phyloP scores from a whole-genome alignment of 148 eudicot genomes.

The Diospyros lotus region DNA sequence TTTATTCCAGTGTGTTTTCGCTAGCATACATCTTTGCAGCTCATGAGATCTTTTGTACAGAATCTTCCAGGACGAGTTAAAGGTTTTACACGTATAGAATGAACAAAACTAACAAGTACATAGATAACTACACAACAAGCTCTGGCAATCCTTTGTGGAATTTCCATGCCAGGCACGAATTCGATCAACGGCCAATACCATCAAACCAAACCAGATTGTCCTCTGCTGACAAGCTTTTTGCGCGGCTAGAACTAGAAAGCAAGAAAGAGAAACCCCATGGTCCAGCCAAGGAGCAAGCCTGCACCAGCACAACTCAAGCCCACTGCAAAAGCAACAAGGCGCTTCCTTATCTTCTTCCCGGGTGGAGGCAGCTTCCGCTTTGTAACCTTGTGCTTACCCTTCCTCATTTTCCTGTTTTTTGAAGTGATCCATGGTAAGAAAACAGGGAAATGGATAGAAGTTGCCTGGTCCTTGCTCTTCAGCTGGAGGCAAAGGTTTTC shows the following conservation, averaged over 20 bases:
- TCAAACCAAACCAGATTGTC: not conserved
- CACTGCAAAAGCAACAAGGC: conserved; percentile 24
- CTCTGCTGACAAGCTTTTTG: not conserved
- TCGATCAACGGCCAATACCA: not conserved
- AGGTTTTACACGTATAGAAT: not conserved
- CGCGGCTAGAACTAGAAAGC: not conserved
- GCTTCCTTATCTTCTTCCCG: conserved; percentile 11
- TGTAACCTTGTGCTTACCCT: conserved; percentile 8
- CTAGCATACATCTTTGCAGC: too few relatives aligned
- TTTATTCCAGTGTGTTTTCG: too few relatives aligned
- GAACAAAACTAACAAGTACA: not conserved
- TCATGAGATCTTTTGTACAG: not conserved
- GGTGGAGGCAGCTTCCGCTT: conserved; percentile 12
- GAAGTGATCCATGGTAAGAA: conserved; percentile 13
- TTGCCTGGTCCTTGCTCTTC: conserved; percentile 13
- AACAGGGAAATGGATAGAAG: conserved; percentile 5
- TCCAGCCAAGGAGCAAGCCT: conserved; percentile 42
- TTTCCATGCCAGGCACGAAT: not conserved
- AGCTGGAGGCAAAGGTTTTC: conserved; percentile 32
- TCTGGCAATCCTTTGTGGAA: not conserved
- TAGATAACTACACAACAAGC: not conserved
- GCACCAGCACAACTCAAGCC: conserved; percentile 43
- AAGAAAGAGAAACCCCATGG: conserved; percentile 34
- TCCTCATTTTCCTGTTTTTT: conserved; percentile 15
- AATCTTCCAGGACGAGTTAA: not conserved